Evolutionary conservation across 495 filamentous ascomycete genomes (phyloP).

Genomic region (Platismatia glauca): DNA sequence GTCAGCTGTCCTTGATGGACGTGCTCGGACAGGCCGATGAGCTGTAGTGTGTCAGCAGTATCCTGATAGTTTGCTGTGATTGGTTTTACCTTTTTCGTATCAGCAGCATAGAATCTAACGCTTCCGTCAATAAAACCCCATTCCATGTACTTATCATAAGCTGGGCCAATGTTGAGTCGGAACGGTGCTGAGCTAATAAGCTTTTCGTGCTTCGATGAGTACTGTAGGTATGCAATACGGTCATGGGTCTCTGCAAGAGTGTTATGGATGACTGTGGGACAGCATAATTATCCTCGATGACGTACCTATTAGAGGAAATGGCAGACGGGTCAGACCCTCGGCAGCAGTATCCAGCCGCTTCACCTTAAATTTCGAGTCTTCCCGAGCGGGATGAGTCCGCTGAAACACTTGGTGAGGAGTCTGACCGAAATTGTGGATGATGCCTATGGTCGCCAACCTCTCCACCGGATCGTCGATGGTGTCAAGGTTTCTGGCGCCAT

Average conservation of each 20-base stretch:
- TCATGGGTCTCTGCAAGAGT: conserved; percentile 58
- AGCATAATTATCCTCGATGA: conserved; percentile 13
- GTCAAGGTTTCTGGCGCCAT: conserved; percentile 86
- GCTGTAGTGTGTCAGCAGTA: conserved; percentile 26
- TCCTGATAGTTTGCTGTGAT: background rate
- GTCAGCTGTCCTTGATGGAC: conserved; percentile 83
- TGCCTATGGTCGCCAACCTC: conserved; percentile 76
- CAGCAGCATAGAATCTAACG: conserved; percentile 77
- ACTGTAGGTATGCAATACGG: conserved; percentile 67
- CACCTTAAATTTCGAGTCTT: conserved; percentile 50
- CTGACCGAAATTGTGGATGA: conserved; percentile 98
- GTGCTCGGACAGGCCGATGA: conserved; percentile 82
- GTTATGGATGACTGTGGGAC: conserved; percentile 16
- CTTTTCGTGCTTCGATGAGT: conserved; percentile 69
- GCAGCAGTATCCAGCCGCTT: conserved; percentile 70
- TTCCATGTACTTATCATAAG: conserved; percentile 84
- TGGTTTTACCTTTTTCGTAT: conserved; percentile 52
- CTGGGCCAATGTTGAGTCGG: conserved; percentile 75
- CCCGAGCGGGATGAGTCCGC: conserved; percentile 63
- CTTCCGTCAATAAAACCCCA: conserved; percentile 95
- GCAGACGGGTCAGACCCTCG: conserved; percentile 67
- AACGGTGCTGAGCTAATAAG: conserved; percentile 77
- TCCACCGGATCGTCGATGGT: conserved; percentile 82
- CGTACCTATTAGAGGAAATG: conserved; percentile 64
- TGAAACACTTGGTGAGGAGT: conserved; percentile 92